Conservation (phyloP, 2,329 filamentous ascomycete genomes). For the Monosporascus sp. region DNA sequence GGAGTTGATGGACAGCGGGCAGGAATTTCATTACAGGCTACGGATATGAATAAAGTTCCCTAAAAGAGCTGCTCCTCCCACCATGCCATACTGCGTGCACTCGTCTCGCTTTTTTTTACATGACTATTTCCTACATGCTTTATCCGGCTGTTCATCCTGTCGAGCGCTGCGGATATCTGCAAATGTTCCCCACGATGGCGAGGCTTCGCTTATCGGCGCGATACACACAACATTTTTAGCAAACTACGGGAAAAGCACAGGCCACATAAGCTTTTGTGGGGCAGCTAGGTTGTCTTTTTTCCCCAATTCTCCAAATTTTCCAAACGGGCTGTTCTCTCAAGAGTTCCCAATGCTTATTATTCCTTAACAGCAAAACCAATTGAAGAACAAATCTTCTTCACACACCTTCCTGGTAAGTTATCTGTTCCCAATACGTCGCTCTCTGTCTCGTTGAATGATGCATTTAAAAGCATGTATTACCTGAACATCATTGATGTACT, state of each 20-base stretch:
- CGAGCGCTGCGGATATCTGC: background rate
- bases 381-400: background rate
- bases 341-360: background rate
- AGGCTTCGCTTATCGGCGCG: background rate
- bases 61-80: constrained; percentile 1
- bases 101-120: background rate
- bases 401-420: constrained; percentile 11
- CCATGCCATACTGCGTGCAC: background rate
- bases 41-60: background rate
- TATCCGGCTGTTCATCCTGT: background rate
- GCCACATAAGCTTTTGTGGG: background rate
- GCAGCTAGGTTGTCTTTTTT: background rate
- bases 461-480: constrained; percentile 52
- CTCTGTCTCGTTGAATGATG: constrained; percentile 41
- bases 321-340: background rate
- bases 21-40: constrained; percentile 11
- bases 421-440: background rate
- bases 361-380: background rate
- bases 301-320: background rate
- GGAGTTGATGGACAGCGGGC: constrained; percentile 7
- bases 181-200: background rate
- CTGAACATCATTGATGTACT: constrained; percentile 52
- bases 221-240: background rate
- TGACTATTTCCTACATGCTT: background rate
- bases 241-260: background rate